Evolutionary conservation across 495 filamentous ascomycete species (phyloP), one percentile per base, ranked within the genome.

Genomic region (Penicillium flavigenum): DNA sequence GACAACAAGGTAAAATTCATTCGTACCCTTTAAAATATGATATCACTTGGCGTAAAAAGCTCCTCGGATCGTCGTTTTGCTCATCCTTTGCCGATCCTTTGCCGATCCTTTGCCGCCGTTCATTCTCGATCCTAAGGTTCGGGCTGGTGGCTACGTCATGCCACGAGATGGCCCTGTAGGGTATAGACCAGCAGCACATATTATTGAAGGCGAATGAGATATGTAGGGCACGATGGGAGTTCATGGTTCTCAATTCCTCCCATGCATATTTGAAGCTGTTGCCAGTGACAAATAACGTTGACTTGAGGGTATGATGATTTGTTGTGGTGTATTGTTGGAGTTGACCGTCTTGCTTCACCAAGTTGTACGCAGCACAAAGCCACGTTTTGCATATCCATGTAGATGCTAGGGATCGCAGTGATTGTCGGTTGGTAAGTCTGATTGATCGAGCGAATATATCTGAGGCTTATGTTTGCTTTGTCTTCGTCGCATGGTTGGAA

Each of bases 121-220:
- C 36, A 42, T 31, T 17, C 32, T 38, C 5, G n/a, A 19, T 29
- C 29, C n/a, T 24, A 20, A 8, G 36, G 50, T 42, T 51, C 5
- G 10, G 38, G 50, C 16, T 41, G n/a, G 5, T 42, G 36, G 9
- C 36, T 52, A 52, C 50, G 50, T 52, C 50, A 52, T 52, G 49
- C 32, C 48, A 51, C 49, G 20, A 19, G 16, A 41, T 12, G 24
- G 22, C 49, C 32, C 12, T 16, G 26, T 8, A 42, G 34, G 34
- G 49, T 39, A 50, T 50, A 50, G 50, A 52, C 42, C 50, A 52
- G 36, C 36, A 52, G 0, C 1, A 27, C n/a, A 24, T 26, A 9
- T 22, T 12, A 17, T 24, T 7, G 20, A 38, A 36, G 29, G 22
- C 22, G 7, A 38, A 36, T 10, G n/a, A 24, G 6, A 14, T 3